phyloP scores from a whole-genome alignment of 495 filamentous ascomycete species.

The Penicillium roqueforti region DNA sequence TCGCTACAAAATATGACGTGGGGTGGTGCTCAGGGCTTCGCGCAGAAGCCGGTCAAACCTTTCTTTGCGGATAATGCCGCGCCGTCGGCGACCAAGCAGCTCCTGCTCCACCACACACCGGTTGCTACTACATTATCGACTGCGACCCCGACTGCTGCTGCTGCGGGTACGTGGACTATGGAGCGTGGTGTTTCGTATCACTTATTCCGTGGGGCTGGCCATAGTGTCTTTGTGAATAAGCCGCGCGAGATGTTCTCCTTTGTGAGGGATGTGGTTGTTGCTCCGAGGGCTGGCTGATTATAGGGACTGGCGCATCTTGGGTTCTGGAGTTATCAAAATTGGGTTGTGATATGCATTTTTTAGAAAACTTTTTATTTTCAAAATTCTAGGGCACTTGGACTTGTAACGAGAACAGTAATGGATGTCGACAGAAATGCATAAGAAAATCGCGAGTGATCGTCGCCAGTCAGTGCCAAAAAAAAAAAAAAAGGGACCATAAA shows the following conservation, averaged over 20 bases:
- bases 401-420: neutral
- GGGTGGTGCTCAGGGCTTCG: slow-evolving; percentile 31
- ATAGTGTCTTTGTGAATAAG: slow-evolving; percentile 36
- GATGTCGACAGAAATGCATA: slow-evolving; percentile 19
- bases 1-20: slow-evolving; percentile 43
- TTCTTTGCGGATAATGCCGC: slow-evolving; percentile 29
- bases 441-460: too few species aligned
- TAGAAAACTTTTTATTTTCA: neutral
- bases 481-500: too few species aligned
- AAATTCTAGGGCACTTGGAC: neutral
- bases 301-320: neutral
- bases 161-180: slow-evolving; percentile 27
- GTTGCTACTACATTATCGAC: neutral
- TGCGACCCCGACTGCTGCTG: neutral
- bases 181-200: slow-evolving; percentile 38
- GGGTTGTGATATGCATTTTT: neutral
- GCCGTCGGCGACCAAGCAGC: slow-evolving; percentile 2
- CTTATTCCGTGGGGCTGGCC: slow-evolving; percentile 32
- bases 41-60: slow-evolving; percentile 8
- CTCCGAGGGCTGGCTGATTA: slow-evolving; percentile 2
- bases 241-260: slow-evolving; percentile 38
- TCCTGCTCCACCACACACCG: neutral
- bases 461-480: too few species aligned
- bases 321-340: neutral
- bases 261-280: slow-evolving; percentile 36